Evolutionary conservation across 805 yeast species (phyloP), one percentile per base, ranked within the genome.

Genomic region (Wickerhamomyces kurtzmanii): DNA sequence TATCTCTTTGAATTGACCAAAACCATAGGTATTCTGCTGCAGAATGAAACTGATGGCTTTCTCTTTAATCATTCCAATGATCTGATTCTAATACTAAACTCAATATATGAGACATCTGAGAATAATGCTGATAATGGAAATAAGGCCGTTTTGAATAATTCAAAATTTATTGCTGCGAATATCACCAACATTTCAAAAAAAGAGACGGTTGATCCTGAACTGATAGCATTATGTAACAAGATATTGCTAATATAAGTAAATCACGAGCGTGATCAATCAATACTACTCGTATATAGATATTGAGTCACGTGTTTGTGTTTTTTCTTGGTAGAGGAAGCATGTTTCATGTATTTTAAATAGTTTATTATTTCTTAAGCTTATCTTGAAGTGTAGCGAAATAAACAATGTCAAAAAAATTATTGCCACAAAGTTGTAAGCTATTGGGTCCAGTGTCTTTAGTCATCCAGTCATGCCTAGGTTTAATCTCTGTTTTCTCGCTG

Each of bases 381-480:
- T n/a, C n/a, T n/a, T n/a, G n/a, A n/a, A n/a, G n/a, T n/a, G n/a
- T n/a, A n/a, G n/a, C n/a, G n/a, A n/a, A n/a, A n/a, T n/a, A n/a
- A n/a, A 21, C 10, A n/a, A 21, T 12, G 14, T 7, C 15, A 21
- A 21, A 21, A 15, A 21, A 20, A 9, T 11, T 30, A 16, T 26
- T 17, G 10, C 8, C 15, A 7, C 17, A 13, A 15, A 34, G 57
- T 21, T 81, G 91, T 50, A 67, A 77, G 43, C 59, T 81, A 14
- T 49, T 89, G 18, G 97, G 97, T 1, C 89, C 96, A 4, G 81
- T 86, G 33, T 84, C 96, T 1, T 60, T 89, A 18, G 30, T 78
- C 5, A 75, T 93, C 11, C 98, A 89, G 51, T 65, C 70, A 2
- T 47, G 71, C 5, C 57, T 91, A 57, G 98, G 96, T 0, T 47